phyloP scores from a whole-genome alignment of 331 rosid genomes.

The Malus hybrid region DNA sequence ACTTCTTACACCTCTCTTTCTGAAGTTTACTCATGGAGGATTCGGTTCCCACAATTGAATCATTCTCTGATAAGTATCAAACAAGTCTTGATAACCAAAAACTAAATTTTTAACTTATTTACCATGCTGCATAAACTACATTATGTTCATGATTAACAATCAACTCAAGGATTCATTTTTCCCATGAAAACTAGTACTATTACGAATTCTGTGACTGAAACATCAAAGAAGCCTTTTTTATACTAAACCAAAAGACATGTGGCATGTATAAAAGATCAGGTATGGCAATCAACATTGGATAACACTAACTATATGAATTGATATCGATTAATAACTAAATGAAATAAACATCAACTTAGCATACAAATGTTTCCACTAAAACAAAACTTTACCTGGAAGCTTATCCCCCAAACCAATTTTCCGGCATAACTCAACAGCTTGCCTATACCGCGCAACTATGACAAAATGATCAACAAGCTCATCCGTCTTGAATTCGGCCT shows the following conservation, averaged over 20 bases:
- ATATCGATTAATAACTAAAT: background rate
- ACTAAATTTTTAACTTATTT: background rate
- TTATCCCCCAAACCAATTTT: constrained; percentile 39
- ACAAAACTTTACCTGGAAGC: constrained; percentile 40
- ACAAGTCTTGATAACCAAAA: background rate
- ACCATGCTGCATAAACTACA: background rate
- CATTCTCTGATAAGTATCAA: background rate
- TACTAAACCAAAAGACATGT: background rate
- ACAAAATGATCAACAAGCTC: constrained; percentile 46
- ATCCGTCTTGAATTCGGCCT: constrained; percentile 26
- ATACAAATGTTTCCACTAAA: background rate
- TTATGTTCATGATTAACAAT: background rate
- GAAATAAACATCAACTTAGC: background rate
- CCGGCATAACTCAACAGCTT: constrained; percentile 43
- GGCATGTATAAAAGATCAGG: background rate
- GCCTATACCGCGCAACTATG: constrained; percentile 36
- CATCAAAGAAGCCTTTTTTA: background rate
- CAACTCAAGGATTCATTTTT: background rate
- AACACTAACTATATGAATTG: background rate
- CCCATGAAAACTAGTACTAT: background rate
- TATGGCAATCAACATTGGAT: background rate
- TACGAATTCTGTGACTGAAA: background rate
- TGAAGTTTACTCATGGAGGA: background rate
- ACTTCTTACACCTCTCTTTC: background rate
- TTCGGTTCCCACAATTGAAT: background rate